These are phyloP conservation scores for Gonapodya prolifera DNA, from an alignment of 192 early-diverging fungal genomes.

Conservation along the genomic window DNA sequence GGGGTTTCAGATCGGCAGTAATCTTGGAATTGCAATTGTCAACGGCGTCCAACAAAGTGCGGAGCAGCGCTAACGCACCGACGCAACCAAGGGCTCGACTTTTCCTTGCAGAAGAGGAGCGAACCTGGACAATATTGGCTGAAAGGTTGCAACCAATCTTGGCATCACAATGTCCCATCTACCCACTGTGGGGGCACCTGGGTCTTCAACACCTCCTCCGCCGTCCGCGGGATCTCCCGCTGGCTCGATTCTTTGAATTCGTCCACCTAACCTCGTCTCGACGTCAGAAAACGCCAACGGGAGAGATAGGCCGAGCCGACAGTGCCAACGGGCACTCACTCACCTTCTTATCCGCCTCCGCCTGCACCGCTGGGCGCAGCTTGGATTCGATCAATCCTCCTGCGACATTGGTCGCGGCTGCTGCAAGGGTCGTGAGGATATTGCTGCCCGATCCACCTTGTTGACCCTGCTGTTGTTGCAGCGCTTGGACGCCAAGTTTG, in stretches of 20 bases:
- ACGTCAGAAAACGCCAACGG: background rate
- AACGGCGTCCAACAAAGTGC: background rate
- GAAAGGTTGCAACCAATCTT: too few species aligned
- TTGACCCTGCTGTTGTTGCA: background rate
- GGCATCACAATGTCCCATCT: too few species aligned
- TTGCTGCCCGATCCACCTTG: background rate
- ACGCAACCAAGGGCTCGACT: background rate
- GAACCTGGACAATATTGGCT: too few species aligned
- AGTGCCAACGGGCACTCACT: background rate
- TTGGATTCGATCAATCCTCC: background rate
- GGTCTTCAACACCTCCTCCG: background rate
- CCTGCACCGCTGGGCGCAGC: background rate
- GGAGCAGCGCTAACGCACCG: background rate
- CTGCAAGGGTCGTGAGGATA: background rate
- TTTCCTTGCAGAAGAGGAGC: background rate
- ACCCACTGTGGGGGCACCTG: background rate
- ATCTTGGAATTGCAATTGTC: background rate
- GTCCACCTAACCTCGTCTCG: background rate
- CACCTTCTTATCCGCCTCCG: background rate
- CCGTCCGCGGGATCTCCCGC: background rate
- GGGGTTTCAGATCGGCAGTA: background rate
- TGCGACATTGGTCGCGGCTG: background rate
- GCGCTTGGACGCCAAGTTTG: background rate
- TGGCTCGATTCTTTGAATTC: background rate
- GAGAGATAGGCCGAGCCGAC: background rate